Conservation (phyloP, 176 grass and related monocot species). For the Hordeum vulgare region MorexV3_pseudomolecules_assembly NC_058524.1:479707088-479707587, state of each 20-base stretch:
- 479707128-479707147: no score
- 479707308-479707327: not conserved
- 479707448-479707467: no score
- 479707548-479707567: not conserved
- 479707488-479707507: not conserved
- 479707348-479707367: not conserved
- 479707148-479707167: no score
- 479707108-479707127: not conserved
- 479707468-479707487: not conserved
- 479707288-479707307: not conserved
- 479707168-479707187: not conserved
- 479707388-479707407: not conserved
- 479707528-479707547: not conserved
- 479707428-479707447: not conserved
- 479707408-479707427: not conserved
- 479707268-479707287: not conserved
- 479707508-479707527: no score
- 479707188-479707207: not conserved
- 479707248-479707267: not conserved
- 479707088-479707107: not conserved
- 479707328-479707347: not conserved
- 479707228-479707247: not conserved
- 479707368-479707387: no score
- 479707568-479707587: not conserved
- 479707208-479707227: not conserved